Base-by-base conservation (phyloP, 257 asterid species). In the Nicotiana knightiana region DNA sequence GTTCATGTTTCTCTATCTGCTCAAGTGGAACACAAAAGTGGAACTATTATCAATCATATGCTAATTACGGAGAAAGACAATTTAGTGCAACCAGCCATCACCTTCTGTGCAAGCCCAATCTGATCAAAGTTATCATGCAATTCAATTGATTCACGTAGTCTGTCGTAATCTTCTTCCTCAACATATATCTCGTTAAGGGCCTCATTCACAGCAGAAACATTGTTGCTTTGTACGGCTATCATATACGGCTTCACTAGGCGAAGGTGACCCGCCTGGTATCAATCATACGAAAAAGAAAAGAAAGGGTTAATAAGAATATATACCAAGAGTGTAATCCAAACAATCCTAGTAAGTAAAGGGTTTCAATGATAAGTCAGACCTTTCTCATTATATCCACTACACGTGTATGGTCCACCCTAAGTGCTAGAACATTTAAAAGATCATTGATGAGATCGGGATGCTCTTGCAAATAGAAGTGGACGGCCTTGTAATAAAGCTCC, bases 41-140 rank as follows among this genome's bases (percentile, higher is more conserved):
- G 75, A 61, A 65, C 10, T 68, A 18, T 9, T 35, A 62, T 66
- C 54, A 84, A 66, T 75, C 75, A 75, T 57, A 63, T 75, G 51
- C 17, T 51, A 77, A 85, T 76, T 33, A 59, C 15, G 3, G 51
- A 63, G 73, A 83, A 13, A 46, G 24, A 2, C 80, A 24, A 66
- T 79, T 82, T 43, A 33, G 46, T 46, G 39, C 79, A 86, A 82
- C 53, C 78, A 85, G 35, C 79, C 53, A 48, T 73, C 83, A 96
- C 99, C 98, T 94, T 96, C 84, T 96, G 99, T 67, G 98, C 99
- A 76, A 96, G 97, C 83, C 98, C 99, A 86, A 96, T 94, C 88
- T 94, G 99, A 88, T 96, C 98, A 82, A 96, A 96, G 93, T 71
- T 96, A 86, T 96, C 99, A 35, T 96, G 98, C 86, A 90, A 90